A percentile compares a stretch with the other conserved stretches of the same genome.
Evolutionary conservation across 2,329 filamentous ascomycete species (phyloP).

Genomic region (Stemphylium lycopersici): DNA sequence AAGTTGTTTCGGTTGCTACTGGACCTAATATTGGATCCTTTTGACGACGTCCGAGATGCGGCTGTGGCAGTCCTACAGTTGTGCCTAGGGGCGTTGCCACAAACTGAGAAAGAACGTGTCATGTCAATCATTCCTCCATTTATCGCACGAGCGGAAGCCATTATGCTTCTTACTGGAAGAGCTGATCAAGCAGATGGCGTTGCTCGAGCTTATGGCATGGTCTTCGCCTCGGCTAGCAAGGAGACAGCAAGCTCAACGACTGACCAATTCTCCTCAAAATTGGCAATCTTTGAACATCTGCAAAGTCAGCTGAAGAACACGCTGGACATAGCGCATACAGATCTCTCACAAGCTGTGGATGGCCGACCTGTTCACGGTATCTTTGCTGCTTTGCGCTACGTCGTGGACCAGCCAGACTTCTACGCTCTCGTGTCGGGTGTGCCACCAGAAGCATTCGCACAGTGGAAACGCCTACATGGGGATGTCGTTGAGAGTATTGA

Average conservation of each 20-base stretch:
- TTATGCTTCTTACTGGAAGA: conserved; percentile 74
- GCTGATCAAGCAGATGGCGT: conserved; percentile 93
- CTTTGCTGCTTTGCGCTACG: conserved; percentile 55
- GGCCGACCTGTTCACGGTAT: conserved; percentile 55
- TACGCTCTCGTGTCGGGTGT: conserved; percentile 22
- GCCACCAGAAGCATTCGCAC: conserved; percentile 10
- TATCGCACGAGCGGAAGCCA: conserved; percentile 53
- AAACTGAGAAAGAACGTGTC: conserved; percentile 13
- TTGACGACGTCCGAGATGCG: conserved; percentile 80
- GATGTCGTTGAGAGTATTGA: conserved; percentile 67
- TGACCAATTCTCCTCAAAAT: conserved; percentile 30
- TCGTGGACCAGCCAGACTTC: conserved; percentile 53
- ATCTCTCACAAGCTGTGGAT: conserved; percentile 67
- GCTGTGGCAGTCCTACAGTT: conserved; percentile 55
- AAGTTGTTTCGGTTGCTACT: conserved; percentile 67
- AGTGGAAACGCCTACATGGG: conserved; percentile 55
- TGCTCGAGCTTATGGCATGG: conserved; percentile 74
- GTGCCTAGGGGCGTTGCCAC: conserved; percentile 31
- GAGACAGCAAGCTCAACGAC: conserved; percentile 13
- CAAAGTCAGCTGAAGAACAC: conserved; percentile 69
- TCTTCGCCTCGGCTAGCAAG: conserved; percentile 63
- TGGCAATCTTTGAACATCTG: conserved; percentile 63
- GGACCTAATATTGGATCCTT: conserved; percentile 85
- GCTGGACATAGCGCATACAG: conserved; percentile 64
- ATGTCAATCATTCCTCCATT: conserved; percentile 32